Evolutionary conservation across 108 stramenopile species (phyloP).

Genomic region (Chaetoceros muelleri): DNA sequence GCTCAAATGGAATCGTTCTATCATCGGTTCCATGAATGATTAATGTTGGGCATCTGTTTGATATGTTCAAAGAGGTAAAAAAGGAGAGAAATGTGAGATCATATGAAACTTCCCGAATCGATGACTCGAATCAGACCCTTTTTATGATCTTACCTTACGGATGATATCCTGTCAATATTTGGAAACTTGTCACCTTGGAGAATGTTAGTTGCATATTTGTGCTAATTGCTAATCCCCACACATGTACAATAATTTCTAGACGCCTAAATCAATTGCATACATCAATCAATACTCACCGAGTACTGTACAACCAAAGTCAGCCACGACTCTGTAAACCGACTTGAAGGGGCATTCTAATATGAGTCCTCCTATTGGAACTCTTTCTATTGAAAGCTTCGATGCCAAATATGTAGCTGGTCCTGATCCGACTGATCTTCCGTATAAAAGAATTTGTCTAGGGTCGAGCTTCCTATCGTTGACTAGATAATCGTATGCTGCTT

Average conservation of each 20-base stretch:
- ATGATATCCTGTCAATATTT: slow-evolving; percentile 52
- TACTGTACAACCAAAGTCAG: slow-evolving; percentile 10
- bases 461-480: slow-evolving; percentile 21
- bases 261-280: too few species aligned
- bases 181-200: slow-evolving; percentile 42
- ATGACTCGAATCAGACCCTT: too few species aligned
- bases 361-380: not conserved
- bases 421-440: slow-evolving; percentile 43
- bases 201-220: too few species aligned
- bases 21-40: slow-evolving; percentile 66
- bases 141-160: slow-evolving; percentile 26
- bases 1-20: slow-evolving; percentile 73
- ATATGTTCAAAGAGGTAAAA: not conserved
- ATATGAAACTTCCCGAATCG: too few species aligned
- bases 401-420: slow-evolving; percentile 76
- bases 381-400: slow-evolving; percentile 11
- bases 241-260: too few species aligned
- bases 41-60: slow-evolving; percentile 46
- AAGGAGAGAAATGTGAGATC: not conserved
- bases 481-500: slow-evolving; percentile 59
- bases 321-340: slow-evolving; percentile 33
- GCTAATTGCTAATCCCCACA: not conserved
- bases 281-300: not conserved
- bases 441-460: slow-evolving; percentile 56
- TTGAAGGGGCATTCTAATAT: slow-evolving; percentile 40